Evolutionary conservation across 192 early-diverging fungal genomes (phyloP), one percentile per base, ranked within the genome.

Genomic region (Allomyces javanicus): DNA sequence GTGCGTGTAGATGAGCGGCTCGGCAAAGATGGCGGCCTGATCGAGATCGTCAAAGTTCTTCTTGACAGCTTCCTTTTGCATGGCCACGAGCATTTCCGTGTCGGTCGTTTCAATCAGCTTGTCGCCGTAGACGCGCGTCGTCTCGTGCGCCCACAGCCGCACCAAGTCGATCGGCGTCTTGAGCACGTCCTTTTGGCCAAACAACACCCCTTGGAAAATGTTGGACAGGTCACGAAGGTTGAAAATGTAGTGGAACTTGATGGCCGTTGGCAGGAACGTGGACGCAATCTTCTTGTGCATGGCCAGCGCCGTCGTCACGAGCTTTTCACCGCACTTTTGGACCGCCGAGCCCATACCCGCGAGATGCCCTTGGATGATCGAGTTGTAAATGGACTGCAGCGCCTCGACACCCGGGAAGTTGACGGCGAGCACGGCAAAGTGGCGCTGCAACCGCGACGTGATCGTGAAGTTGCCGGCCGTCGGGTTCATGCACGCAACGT

Each of bases 401-500:
- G 97, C 92, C 11, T 83, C 75, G 76, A 87, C 85, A 61, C 94
- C 95, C 26, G 97, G 93, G 70, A 98, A 99, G 70, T 97, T 94
- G 14, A 99, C 97, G 87, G 96, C 85, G 9, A 98, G 84, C 50
- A 99, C 75, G 25, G 97, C 92, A 44, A 94, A 87, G 67, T 98
- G 94, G 21, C 94, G 88, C 66, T 98, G 79, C 85, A 97, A 98
- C 71, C 97, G 83, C 67, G 90, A 92, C 63, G 91, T 86, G 63
- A 99, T 74, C 21, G 89, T 89, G 14, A 99, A 92, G 71, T 96
- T 91, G 44, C 97, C 97, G 27, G 96, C 98, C 0, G 97, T 96
- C 68, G 97, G 97, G 70, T 99, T 99, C 78, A 96, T 98, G 19
- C 96, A 96, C 65, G 96, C 97, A 10, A 99, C 94, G 78, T 98